phyloP scores from a whole-genome alignment of 345 rosid genomes.

The Eucalyptus pauciflora region DNA sequence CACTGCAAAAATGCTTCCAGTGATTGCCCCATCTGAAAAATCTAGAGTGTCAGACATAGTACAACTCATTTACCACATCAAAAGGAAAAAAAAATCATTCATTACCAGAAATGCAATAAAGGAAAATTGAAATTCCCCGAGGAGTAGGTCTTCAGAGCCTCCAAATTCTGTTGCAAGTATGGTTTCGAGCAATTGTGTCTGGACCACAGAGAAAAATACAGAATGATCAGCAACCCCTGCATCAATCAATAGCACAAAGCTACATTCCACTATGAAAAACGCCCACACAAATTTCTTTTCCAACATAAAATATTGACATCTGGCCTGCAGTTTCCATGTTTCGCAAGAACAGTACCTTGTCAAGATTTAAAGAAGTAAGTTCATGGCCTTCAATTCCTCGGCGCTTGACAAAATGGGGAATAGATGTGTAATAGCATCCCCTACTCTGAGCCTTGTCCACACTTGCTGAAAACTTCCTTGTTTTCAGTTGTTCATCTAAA shows the following conservation, averaged over 20 bases:
- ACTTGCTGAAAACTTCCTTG: slow-evolving; percentile 33
- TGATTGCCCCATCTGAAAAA: slow-evolving; percentile 93
- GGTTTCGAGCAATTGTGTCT: slow-evolving; percentile 66
- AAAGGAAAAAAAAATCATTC: not conserved
- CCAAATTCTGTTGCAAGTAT: slow-evolving; percentile 49
- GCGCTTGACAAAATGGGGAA: slow-evolving; percentile 61
- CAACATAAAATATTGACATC: not conserved
- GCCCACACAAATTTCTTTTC: not conserved
- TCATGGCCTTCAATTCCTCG: slow-evolving; percentile 54
- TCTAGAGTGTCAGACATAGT: not conserved
- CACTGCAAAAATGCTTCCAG: slow-evolving; percentile 87
- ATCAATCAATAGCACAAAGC: not conserved
- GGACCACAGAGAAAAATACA: not conserved
- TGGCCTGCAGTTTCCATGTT: not conserved
- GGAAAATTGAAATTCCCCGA: slow-evolving; percentile 89
- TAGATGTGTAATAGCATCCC: slow-evolving; percentile 68
- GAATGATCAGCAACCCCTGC: not conserved
- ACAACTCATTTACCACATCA: not conserved
- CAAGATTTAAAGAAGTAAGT: slow-evolving; percentile 84
- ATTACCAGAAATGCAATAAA: slow-evolving; percentile 83
- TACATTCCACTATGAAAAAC: not conserved
- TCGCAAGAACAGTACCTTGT: slow-evolving; percentile 41
- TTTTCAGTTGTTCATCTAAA: slow-evolving; percentile 59
- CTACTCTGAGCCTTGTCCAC: slow-evolving; percentile 23
- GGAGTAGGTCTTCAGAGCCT: slow-evolving; percentile 65